These are phyloP conservation scores for Exobasidium cylindrosporum DNA, from an alignment of 1,284 basidiomycete genomes.

Conservation along the genomic window DNA sequence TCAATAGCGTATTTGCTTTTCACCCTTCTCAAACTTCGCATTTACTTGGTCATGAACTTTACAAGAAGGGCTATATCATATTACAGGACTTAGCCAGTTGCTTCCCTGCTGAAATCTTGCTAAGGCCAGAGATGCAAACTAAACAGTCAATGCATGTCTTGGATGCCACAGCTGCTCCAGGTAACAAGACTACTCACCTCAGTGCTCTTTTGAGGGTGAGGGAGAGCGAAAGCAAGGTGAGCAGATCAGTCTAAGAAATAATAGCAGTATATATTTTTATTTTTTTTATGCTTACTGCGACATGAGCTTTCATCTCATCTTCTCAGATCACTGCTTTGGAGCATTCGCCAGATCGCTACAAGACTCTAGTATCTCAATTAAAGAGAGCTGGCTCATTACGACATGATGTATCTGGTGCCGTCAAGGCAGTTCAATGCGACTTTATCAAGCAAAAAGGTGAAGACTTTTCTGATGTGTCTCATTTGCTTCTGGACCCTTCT, in stretches of 20 bases:
- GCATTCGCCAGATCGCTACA: conserved; percentile 25
- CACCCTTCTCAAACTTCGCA: conserved; percentile 59
- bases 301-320: no score
- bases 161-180: conserved; percentile 93
- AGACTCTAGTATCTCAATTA: conserved; percentile 28
- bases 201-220: conserved; percentile 64
- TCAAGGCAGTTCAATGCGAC: conserved; percentile 19
- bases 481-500: conserved; percentile 49
- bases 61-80: conserved; percentile 75
- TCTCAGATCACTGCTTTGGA: conserved; percentile 40
- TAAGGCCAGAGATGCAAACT: conserved; percentile 1
- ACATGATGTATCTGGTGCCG: background rate
- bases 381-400: conserved; percentile 16
- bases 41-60: conserved; percentile 57
- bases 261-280: no score
- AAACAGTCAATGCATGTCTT: conserved; percentile 59
- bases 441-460: background rate
- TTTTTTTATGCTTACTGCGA: no score
- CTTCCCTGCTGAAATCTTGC: conserved; percentile 76
- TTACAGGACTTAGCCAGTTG: conserved; percentile 97
- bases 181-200: conserved; percentile 95
- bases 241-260: no score
- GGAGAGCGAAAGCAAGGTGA: background rate
- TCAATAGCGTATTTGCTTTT: conserved; percentile 71
- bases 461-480: conserved; percentile 24